phyloP scores from a whole-genome alignment of 805 yeast species.

The Tetrapisispora namnaoensis region DNA sequence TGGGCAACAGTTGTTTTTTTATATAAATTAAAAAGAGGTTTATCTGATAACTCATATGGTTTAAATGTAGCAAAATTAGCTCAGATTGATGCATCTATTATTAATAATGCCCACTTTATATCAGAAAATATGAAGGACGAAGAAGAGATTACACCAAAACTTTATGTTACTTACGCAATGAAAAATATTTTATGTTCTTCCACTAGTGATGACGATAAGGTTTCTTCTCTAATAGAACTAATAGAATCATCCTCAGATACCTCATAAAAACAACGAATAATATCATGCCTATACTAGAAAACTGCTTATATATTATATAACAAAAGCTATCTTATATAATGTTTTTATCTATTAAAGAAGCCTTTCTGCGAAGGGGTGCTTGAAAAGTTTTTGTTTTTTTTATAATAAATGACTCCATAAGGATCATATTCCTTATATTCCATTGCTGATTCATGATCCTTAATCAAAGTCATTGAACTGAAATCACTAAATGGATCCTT shows the following conservation, averaged over 20 bases:
- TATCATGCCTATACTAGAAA: neutral
- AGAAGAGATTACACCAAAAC: constrained; percentile 2
- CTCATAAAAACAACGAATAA: neutral
- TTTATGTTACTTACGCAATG: constrained; percentile 6
- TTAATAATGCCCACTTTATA: constrained; percentile 35
- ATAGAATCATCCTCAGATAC: neutral
- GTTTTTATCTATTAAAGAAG: neutral
- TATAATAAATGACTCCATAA: constrained; percentile 34
- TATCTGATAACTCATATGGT: constrained; percentile 63
- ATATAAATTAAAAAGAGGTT: constrained; percentile 41
- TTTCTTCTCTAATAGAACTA: neutral
- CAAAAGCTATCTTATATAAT: neutral
- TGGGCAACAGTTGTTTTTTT: constrained; percentile 40
- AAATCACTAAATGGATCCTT: constrained; percentile 76
- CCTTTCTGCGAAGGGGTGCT: constrained; percentile 1
- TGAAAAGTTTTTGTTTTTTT: constrained; percentile 32
- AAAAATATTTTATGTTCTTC: constrained; percentile 3
- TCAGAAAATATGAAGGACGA: constrained; percentile 16
- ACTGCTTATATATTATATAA: neutral
- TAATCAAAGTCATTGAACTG: constrained; percentile 77
- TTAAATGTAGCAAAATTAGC: constrained; percentile 78
- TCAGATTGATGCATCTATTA: constrained; percentile 40
- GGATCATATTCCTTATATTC: constrained; percentile 38
- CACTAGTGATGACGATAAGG: neutral
- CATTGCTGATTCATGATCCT: constrained; percentile 48